phyloP scores from a whole-genome alignment of 1,284 basidiomycete genomes.

The Chalciporus sp. region DNA sequence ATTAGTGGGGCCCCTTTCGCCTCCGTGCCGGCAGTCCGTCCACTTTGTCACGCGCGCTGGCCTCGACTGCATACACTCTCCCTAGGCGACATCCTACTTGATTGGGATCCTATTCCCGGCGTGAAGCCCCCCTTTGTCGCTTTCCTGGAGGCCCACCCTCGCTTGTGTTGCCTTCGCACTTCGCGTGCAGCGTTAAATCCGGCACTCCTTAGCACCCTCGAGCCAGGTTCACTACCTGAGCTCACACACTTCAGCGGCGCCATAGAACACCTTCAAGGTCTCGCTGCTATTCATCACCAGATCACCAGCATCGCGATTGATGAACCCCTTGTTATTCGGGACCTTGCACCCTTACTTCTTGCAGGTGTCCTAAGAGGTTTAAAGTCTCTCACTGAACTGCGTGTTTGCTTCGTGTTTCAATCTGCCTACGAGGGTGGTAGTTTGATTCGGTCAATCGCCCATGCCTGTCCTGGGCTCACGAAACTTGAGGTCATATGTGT shows the following conservation, averaged over 20 bases:
- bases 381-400: constrained; percentile 55
- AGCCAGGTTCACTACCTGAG: constrained; percentile 46
- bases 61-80: constrained; percentile 56
- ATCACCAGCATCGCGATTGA: constrained; percentile 57
- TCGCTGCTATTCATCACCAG: constrained; percentile 45
- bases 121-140: constrained; percentile 57
- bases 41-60: constrained; percentile 56
- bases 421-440: constrained; percentile 73
- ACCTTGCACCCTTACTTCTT: constrained; percentile 61
- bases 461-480: constrained; percentile 61
- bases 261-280: constrained; percentile 60
- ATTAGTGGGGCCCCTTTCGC: constrained; percentile 59
- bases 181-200: constrained; percentile 59
- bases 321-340: constrained; percentile 67
- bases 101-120: constrained; percentile 43
- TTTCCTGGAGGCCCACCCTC: constrained; percentile 66
- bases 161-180: constrained; percentile 54
- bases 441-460: constrained; percentile 62
- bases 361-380: constrained; percentile 57
- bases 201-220: constrained; percentile 50
- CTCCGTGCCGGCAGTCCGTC: constrained; percentile 41
- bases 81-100: constrained; percentile 64
- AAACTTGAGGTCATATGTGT: constrained; percentile 65
- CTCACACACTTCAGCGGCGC: constrained; percentile 53
- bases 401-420: constrained; percentile 65